Percentiles rank a stretch among this genome's conserved stretches.
These are phyloP conservation scores for Alternaria sp. DNA, from an alignment of 2,329 filamentous ascomycete species.

Conservation along the genomic window DNA sequence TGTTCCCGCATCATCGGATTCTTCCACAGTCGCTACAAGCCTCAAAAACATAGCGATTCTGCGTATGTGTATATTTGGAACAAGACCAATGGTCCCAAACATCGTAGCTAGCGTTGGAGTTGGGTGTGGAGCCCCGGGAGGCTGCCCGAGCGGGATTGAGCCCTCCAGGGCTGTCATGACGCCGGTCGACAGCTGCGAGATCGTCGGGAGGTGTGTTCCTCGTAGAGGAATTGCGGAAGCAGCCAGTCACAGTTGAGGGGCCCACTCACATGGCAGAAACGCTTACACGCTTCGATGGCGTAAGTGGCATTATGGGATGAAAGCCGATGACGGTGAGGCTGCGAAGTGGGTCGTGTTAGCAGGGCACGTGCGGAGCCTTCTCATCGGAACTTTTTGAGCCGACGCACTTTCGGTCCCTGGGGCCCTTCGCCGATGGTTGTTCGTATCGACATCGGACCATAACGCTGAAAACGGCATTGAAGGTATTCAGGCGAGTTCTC, in stretches of 20 bases:
- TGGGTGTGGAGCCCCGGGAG: conserved; percentile 3
- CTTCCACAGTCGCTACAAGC: not conserved
- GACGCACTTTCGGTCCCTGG: not conserved
- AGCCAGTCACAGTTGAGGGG: not conserved
- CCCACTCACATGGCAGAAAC: not conserved
- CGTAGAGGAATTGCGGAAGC: not conserved
- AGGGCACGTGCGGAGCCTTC: not conserved
- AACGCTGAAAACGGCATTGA: not conserved
- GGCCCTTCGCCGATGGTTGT: not conserved
- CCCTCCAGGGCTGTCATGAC: not conserved
- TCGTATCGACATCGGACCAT: not conserved
- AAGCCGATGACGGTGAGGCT: not conserved
- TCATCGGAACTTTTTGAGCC: conserved; percentile 9
- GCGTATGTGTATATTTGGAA: not conserved
- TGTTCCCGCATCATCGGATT: not conserved
- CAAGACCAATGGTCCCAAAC: not conserved
- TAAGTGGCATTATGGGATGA: conserved; percentile 2
- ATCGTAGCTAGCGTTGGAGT: not conserved
- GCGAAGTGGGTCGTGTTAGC: not conserved
- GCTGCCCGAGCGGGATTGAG: not conserved
- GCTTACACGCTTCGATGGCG: conserved; percentile 4
- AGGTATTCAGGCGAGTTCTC: conserved; percentile 1
- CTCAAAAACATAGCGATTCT: not conserved
- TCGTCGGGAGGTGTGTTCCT: not conserved
- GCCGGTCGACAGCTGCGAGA: not conserved